These are phyloP conservation scores for Cyberlindnera lachancei DNA, from an alignment of 805 yeast genomes.

Conservation along the genomic window DNA sequence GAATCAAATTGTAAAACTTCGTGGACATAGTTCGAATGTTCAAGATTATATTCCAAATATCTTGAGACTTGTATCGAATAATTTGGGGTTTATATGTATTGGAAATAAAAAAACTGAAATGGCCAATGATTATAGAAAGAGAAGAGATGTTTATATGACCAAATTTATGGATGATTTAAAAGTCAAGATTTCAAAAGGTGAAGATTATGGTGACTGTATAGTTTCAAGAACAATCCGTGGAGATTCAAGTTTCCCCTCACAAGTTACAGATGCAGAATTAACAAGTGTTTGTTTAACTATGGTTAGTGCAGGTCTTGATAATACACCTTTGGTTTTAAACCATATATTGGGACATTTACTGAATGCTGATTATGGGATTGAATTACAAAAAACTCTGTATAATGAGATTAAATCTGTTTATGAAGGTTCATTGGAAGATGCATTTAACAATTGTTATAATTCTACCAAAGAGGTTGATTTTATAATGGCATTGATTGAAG, in stretches of 20 bases:
- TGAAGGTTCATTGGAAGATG: slow-evolving; percentile 24
- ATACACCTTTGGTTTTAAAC: slow-evolving; percentile 55
- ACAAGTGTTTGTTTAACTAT: slow-evolving; percentile 60
- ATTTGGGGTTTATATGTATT: slow-evolving; percentile 24
- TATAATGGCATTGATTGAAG: slow-evolving; percentile 51
- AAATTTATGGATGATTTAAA: slow-evolving; percentile 27
- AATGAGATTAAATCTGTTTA: slow-evolving; percentile 30
- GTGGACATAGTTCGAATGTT: slow-evolving; percentile 50
- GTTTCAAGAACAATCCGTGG: slow-evolving; percentile 23
- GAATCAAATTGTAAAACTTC: slow-evolving; percentile 43
- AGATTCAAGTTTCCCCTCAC: slow-evolving; percentile 7
- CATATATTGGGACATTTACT: slow-evolving; percentile 57
- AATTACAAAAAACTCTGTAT: slow-evolving; percentile 38
- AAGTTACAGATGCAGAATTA: slow-evolving; percentile 36
- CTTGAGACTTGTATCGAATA: too few species aligned
- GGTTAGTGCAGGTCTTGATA: slow-evolving; percentile 77
- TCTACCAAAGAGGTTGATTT: slow-evolving; percentile 34
- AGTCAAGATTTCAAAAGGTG: slow-evolving; percentile 18
- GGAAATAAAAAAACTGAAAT: slow-evolving; percentile 9
- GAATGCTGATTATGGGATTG: slow-evolving; percentile 29
- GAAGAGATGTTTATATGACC: slow-evolving; percentile 44
- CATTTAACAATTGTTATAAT: slow-evolving; percentile 28
- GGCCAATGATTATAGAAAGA: slow-evolving; percentile 28
- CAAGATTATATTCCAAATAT: slow-evolving; percentile 53
- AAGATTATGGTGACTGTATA: slow-evolving; percentile 25